Evolutionary conservation across 805 yeast species (phyloP).

Genomic region (Wickerhamiella nectarea): DNA sequence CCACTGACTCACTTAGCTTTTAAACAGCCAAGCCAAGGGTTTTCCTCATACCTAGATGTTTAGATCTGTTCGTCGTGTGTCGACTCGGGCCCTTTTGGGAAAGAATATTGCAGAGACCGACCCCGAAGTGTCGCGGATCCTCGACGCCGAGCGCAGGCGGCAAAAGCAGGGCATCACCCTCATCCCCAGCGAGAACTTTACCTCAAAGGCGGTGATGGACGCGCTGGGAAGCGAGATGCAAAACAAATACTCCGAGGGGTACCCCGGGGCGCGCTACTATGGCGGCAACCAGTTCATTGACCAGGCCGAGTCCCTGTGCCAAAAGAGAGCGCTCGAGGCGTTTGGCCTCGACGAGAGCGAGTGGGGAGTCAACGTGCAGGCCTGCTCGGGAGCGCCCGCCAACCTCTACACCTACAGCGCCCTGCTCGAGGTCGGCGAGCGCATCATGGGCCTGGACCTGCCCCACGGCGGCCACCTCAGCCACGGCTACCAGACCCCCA

Average conservation of each 20-base stretch:
- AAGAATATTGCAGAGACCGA: constrained; percentile 30
- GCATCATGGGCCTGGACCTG: constrained; percentile 92
- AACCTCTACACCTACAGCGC: constrained; percentile 88
- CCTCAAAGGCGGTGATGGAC: constrained; percentile 89
- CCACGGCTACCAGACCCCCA: constrained; percentile 89
- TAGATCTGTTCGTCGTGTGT: constrained; percentile 10
- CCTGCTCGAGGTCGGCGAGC: constrained; percentile 73
- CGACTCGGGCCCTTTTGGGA: constrained; percentile 16
- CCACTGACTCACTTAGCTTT: neutral
- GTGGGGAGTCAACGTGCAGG: constrained; percentile 98
- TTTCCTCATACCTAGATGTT: no score
- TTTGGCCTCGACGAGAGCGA: constrained; percentile 58
- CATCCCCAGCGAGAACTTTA: constrained; percentile 93
- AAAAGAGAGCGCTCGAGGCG: constrained; percentile 77
- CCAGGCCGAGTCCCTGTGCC: constrained; percentile 79
- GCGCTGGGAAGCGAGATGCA: constrained; percentile 92
- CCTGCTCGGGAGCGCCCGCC: constrained; percentile 94
- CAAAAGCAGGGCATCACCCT: constrained; percentile 85
- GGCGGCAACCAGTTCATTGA: constrained; percentile 97
- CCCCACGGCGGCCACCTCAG: constrained; percentile 98
- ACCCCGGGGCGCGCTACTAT: constrained; percentile 94
- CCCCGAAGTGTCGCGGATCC: constrained; percentile 72
- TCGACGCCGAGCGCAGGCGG: constrained; percentile 63
- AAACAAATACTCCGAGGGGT: constrained; percentile 96
- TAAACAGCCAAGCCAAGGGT: no score